phyloP scores from a whole-genome alignment of 306 rosid genomes.

The Cucurbita pepo region DNA sequence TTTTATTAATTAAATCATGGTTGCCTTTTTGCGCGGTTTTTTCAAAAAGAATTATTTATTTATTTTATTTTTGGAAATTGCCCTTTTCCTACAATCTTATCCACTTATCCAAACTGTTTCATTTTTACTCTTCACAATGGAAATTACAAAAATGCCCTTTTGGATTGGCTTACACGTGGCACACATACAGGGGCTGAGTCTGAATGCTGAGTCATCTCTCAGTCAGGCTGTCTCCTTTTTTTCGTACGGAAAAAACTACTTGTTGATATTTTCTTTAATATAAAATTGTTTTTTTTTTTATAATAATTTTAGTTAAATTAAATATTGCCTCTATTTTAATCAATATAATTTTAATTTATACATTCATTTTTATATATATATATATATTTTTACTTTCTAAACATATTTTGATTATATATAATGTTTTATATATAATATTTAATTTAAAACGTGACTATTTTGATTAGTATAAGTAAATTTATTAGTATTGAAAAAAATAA shows the following conservation, averaged over 20 bases:
- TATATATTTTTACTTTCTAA: no score
- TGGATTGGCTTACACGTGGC: background rate
- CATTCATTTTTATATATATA: no score
- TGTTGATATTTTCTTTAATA: background rate
- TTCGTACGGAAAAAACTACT: background rate
- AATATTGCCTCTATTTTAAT: no score
- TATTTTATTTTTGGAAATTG: background rate
- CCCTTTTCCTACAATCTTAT: background rate
- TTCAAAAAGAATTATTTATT: background rate
- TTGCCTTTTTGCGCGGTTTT: background rate
- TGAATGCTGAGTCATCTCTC: background rate
- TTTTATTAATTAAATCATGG: background rate
- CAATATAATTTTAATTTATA: no score
- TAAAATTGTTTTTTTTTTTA: no score
- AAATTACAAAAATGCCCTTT: background rate
- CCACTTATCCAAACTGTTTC: background rate
- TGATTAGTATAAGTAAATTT: no score
- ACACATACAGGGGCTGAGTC: background rate
- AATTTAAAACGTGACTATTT: no score
- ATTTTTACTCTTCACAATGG: background rate
- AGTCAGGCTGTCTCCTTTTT: background rate
- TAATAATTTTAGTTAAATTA: no score
- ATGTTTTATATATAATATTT: no score
- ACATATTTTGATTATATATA: no score
- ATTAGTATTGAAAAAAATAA: no score